Evolutionary conservation across 495 filamentous ascomycete species (phyloP), one percentile per base, ranked within the genome.

Genomic region (Evansstolkia leycettana): DNA sequence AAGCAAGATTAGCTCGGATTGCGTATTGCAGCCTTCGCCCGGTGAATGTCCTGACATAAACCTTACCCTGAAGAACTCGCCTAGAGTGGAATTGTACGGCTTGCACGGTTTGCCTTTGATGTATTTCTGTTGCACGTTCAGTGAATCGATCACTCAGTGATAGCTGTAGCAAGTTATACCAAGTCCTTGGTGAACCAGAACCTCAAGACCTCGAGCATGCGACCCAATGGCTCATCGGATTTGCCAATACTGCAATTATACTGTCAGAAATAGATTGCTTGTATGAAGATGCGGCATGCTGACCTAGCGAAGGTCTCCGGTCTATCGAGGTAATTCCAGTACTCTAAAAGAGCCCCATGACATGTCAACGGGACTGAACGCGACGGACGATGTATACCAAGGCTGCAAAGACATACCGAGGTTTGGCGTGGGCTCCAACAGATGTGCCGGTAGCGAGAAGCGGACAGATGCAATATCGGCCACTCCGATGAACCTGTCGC

Each of bases 101-200:
- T 98, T 98, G 73, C 86, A 94, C 7, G 90, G 90, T 63, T 88
- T 94, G 30, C 90, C 89, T 57, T 96, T 96, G 45, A 94, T 84
- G 48, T 94, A 98, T 75, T 96, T 98, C 70, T 82, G 49, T 39
- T 23, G 34, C 9, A 34, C 5, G 13, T 18, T 52, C 37, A 58
- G 51, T 34, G 17, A 46, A 33, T 25, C 9, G 0, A 12, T 15
- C 17, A 17, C 12, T 26, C 17, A 48, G 27, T 24, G 36, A 23
- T 30, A 12, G 9, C 17, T 18, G n/a, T 18, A 31, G 33, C 18
- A 30, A 34, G 23, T 52, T 65, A 46, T 59, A 82, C 77, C 65
- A 98, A 55, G 52, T 98, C 90, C 53, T 96, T 96, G 16, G 90
- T 94, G 45, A 95, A 96, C 90, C 90, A 98, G 54, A 98, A 98